Evolutionary conservation across 78 protist species (phyloP), one percentile per base, ranked within the genome.

Genomic region (Monosiga brevicollis): DNA sequence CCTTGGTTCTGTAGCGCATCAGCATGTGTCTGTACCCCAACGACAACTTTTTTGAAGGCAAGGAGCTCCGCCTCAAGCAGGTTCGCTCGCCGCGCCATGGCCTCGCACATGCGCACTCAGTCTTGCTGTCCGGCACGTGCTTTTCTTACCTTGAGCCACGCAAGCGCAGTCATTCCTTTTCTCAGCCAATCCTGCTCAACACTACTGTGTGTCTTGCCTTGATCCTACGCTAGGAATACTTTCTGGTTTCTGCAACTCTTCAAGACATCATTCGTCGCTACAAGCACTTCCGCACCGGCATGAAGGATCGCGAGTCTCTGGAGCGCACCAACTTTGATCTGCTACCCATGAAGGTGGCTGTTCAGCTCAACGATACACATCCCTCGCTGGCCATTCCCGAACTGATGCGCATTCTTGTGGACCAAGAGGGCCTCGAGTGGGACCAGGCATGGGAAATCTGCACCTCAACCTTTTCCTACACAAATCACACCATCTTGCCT

Each of bases 341-440:
- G 29, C 15, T 49, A 6, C 62, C 62, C 6, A 6, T 6, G 29
- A 49, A 49, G 62, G 62, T 49, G 62, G 94, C 94, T 55, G 87
- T 97, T 75, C 99, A 97, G 84, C 90, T 95, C 79, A 97, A 97
- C 83, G 99, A 97, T 84, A 97, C 99, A 9, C 99, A 97, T 86
- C 99, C 99, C 9, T 80, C 97, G 55, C 86, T 97, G 40, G 97
- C 93, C 84, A 79, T 93, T 10, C 92, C 89, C 32, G 96, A 94
- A 86, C 85, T 86, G 70, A 88, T 95, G 93, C 88, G 97, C 70
- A 78, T 94, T 23, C 89, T 96, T 11, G 22, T 95, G 35, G 99
- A 97, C 80, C 90, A 90, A 36, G 93, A 93, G 76, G 78, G 77
- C 35, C 24, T 93, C 29, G 76, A 34, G 36, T 97, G 93, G 93